phyloP scores from a whole-genome alignment of 495 filamentous ascomycete genomes.

The Penicillium herquei region DNA sequence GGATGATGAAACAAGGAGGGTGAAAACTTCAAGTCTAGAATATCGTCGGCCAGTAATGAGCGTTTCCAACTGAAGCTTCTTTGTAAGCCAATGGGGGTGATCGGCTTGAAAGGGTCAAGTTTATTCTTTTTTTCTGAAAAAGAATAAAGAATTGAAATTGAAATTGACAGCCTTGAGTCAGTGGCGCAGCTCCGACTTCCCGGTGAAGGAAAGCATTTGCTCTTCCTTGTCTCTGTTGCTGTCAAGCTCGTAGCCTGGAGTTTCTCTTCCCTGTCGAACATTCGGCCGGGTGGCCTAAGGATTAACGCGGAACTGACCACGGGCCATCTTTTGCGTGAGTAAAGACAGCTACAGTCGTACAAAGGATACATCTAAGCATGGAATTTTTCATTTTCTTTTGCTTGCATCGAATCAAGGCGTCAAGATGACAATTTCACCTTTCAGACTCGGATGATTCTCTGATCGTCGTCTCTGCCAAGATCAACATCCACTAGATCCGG shows the following conservation, averaged over 20 bases:
- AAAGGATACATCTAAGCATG: background rate
- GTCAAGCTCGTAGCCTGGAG: background rate
- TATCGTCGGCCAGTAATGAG: constrained; percentile 10
- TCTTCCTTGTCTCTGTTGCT: background rate
- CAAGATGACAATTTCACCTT: constrained; percentile 9
- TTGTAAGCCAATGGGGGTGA: background rate
- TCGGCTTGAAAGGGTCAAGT: constrained; percentile 6
- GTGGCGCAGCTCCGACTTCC: constrained; percentile 2
- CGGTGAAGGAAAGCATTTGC: too few species aligned
- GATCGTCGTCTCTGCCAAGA: constrained; percentile 1
- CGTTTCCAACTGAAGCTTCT: constrained; percentile 1
- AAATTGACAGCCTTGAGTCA: too few species aligned
- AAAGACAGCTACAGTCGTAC: constrained; percentile 10
- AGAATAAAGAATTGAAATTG: too few species aligned
- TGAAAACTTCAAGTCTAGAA: constrained; percentile 10
- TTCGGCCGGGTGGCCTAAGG: constrained; percentile 19
- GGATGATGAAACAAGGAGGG: constrained; percentile 12
- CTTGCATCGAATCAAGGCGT: background rate
- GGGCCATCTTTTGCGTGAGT: constrained; percentile 7
- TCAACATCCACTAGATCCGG: constrained; percentile 1
- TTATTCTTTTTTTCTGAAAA: too few species aligned
- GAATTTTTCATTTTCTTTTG: background rate
- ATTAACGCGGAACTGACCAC: constrained; percentile 17
- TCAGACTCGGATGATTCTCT: background rate
- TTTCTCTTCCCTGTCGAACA: constrained; percentile 17